A percentile compares a stretch with the other conserved stretches of the same genome.
These are phyloP conservation scores for Aspergillus sp. DNA, from an alignment of 2,329 filamentous ascomycete species.

Conservation along the genomic window DNA sequence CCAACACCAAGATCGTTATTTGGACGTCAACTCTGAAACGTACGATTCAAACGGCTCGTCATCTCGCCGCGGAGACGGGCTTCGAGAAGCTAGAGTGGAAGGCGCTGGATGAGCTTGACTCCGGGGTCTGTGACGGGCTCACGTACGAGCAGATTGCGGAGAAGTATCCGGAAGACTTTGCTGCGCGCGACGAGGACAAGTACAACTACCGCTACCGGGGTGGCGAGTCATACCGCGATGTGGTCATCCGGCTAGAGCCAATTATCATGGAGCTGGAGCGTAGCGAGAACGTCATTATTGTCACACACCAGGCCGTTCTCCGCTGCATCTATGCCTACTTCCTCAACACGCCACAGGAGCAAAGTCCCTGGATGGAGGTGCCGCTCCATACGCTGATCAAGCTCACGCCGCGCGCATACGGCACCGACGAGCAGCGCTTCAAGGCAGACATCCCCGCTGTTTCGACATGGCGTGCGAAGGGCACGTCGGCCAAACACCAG, in stretches of 20 bases:
- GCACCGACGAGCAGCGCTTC: slow-evolving; percentile 83
- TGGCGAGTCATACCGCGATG: slow-evolving; percentile 92
- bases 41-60: slow-evolving; percentile 87
- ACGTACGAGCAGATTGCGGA: slow-evolving; percentile 96
- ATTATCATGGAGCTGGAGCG: slow-evolving; percentile 99
- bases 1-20: slow-evolving; percentile 63
- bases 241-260: slow-evolving; percentile 94
- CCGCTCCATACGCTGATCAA: slow-evolving; percentile 96
- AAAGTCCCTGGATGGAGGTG: slow-evolving; percentile 98
- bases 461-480: slow-evolving; percentile 93
- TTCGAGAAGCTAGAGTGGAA: slow-evolving; percentile 99
- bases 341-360: slow-evolving; percentile 91
- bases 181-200: slow-evolving; percentile 94
- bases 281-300: slow-evolving; percentile 94
- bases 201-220: slow-evolving; percentile 99
- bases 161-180: slow-evolving; percentile 89
- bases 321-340: slow-evolving; percentile 99
- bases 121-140: slow-evolving; percentile 92
- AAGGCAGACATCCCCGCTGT: slow-evolving; percentile 93
- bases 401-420: slow-evolving; percentile 90
- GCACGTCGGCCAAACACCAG: slow-evolving; percentile 86
- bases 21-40: slow-evolving; percentile 78
- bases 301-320: slow-evolving; percentile 95
- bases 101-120: slow-evolving; percentile 94
- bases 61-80: slow-evolving; percentile 66